Evolutionary conservation across 176 grass and related monocot species (phyloP), one percentile per base, ranked within the genome.

Genomic region (Phoenix roebelenii): DNA sequence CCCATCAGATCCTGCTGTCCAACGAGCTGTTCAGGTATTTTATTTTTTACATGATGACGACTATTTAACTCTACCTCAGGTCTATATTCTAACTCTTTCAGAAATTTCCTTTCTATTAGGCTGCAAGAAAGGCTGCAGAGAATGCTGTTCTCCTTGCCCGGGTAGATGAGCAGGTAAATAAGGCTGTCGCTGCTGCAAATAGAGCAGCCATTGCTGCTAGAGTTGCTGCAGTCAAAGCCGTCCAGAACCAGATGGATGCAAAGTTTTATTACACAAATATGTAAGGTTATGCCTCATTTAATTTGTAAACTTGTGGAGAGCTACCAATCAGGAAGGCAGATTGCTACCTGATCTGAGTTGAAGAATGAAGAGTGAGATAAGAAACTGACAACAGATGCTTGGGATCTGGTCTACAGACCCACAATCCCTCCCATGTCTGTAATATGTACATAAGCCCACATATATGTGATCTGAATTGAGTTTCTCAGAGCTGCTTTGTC

Each of bases 131-230:
- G 52, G 3, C 51, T 22, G 51, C 65, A 55, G 65, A 68, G 19
- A 68, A 55, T 55, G 51, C 51, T 6, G 5, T 39, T 19, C 52
- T 56, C 18, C 25, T 56, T 68, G 25, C 18, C 18, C 54, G 25
- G 25, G 26, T 56, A 16, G 65, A 68, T 55, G n/a, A 25, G 1
- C 65, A 56, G 35, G 65, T 68, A 55, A 68, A 56, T 25, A 55
- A 35, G 10, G 25, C 52, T 7, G 26, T 56, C 25, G 10, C 65
- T 29, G 65, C 65, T 39, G 51, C 65, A 44, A 68, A 68, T 20
- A 68, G 65, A 68, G 65, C 65, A 22, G 65, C 65, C 65, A 68
- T 52, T 55, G 65, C 65, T 55, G 65, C 65, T 68, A 51, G 52
- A 68, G 65, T 68, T 35, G 65, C 65, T 16, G 65, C 51, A 23